Percentiles rank a stretch among this genome's conserved stretches.
These are phyloP conservation scores for Eudorina sp. DNA, from an alignment of 139 green algal species.

Conservation along the genomic window DNA sequence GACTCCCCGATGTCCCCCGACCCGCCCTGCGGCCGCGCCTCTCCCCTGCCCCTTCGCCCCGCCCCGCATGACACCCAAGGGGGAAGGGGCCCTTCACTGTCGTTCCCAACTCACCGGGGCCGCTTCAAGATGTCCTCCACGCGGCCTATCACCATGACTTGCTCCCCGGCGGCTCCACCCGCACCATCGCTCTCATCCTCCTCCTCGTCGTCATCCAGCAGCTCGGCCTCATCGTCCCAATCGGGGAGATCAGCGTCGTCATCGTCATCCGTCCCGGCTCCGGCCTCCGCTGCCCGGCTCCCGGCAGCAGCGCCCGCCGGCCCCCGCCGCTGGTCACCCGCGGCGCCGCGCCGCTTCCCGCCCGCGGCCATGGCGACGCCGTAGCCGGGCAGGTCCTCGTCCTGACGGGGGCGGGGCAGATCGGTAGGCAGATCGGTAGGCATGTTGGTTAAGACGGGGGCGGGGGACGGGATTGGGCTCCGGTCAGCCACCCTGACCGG, in stretches of 20 bases:
- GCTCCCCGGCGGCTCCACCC: neutral
- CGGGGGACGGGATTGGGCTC: too few species aligned
- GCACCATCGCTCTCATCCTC: neutral
- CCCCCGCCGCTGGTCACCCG: neutral
- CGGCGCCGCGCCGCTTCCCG: neutral
- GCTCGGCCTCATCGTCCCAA: constrained; percentile 30
- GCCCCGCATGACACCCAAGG: too few species aligned
- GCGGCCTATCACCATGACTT: constrained; percentile 38
- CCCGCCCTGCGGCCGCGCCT: too few species aligned
- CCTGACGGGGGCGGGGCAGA: too few species aligned
- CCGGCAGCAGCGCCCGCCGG: too few species aligned
- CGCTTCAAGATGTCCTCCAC: constrained; percentile 59
- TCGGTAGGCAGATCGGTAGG: too few species aligned
- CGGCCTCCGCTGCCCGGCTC: neutral
- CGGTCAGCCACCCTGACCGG: too few species aligned
- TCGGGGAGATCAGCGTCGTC: constrained; percentile 9
- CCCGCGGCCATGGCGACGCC: neutral
- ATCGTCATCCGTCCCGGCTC: neutral
- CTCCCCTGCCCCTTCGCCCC: too few species aligned
- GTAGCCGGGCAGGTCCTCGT: constrained; percentile 24
- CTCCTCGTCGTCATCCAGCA: neutral
- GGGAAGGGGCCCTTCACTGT: too few species aligned
- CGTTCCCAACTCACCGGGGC: constrained; percentile 42
- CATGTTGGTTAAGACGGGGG: too few species aligned
- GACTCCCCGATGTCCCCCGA: too few species aligned